Percentiles rank a stretch among this genome's conserved stretches.
phyloP scores from a whole-genome alignment of 345 rosid species.

The Combretum micranthum region DNA sequence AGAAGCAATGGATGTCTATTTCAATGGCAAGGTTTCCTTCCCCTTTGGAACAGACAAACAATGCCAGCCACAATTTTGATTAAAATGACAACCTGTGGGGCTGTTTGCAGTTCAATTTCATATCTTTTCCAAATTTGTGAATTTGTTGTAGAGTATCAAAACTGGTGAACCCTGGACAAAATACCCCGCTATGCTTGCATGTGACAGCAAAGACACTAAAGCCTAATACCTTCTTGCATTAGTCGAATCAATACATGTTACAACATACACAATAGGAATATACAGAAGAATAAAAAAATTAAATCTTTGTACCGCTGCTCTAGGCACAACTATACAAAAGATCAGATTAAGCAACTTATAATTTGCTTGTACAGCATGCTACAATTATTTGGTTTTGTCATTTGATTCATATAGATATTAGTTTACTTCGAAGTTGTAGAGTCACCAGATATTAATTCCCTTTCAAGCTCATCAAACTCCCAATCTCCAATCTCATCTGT shows the following conservation, averaged over 20 bases:
- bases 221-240: neutral
- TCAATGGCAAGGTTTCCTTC: neutral
- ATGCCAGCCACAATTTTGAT: neutral
- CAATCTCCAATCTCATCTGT: constrained; percentile 80
- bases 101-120: neutral
- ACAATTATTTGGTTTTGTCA: constrained; percentile 2
- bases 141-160: too few relatives aligned
- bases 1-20: too few relatives aligned
- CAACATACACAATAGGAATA: constrained; percentile 31
- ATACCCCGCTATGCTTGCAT: too few relatives aligned
- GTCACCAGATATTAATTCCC: constrained; percentile 54
- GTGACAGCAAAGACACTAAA: neutral
- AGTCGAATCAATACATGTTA: constrained; percentile 15
- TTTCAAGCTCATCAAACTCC: constrained; percentile 97
- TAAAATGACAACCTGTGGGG: neutral
- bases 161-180: too few relatives aligned
- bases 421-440: constrained; percentile 22
- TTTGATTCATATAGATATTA: neutral
- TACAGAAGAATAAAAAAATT: constrained; percentile 47
- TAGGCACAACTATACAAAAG: constrained; percentile 17
- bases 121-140: neutral
- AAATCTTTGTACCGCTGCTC: constrained; percentile 14
- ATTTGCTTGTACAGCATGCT: constrained; percentile 6
- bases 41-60: constrained; percentile 3
- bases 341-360: neutral